Percentiles rank a stretch among this genome's conserved stretches.
Evolutionary conservation across 2,329 filamentous ascomycete species (phyloP).

Genomic region (Neophaeococcomyces mojaviensis): DNA sequence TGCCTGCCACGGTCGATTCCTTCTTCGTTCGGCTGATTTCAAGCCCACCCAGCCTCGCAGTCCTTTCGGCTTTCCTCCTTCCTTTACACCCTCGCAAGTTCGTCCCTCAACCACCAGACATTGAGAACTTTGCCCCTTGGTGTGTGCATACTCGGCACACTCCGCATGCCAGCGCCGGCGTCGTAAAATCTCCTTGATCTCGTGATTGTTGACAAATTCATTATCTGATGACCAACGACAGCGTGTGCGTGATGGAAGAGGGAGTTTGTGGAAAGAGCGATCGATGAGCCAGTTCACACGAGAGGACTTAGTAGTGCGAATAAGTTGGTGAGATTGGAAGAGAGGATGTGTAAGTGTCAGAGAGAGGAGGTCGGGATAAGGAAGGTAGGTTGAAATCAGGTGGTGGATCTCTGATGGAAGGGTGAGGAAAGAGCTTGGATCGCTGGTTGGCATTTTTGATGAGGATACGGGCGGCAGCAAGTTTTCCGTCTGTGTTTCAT

Average conservation of each 20-base stretch:
- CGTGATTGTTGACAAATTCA: slow-evolving; percentile 14
- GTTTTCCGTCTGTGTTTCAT: neutral
- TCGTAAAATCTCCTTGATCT: slow-evolving; percentile 14
- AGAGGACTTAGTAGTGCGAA: slow-evolving; percentile 4
- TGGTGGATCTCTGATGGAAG: slow-evolving; percentile 29
- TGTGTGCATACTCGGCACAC: slow-evolving; percentile 8
- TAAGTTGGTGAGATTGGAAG: slow-evolving; percentile 15
- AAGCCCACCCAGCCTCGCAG: no score
- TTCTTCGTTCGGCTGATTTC: no score
- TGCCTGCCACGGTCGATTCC: no score
- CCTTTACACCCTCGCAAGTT: neutral
- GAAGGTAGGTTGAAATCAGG: slow-evolving; percentile 23
- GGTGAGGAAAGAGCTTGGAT: slow-evolving; percentile 11
- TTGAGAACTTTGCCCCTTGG: neutral
- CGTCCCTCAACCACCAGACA: slow-evolving; percentile 2
- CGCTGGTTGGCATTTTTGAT: neutral
- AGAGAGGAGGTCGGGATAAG: slow-evolving; percentile 23
- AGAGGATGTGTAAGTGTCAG: slow-evolving; percentile 25
- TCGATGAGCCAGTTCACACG: slow-evolving; percentile 6
- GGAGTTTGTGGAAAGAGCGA: slow-evolving; percentile 1
- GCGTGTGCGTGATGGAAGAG: neutral
- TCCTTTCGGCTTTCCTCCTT: no score
- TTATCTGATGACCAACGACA: slow-evolving; percentile 13
- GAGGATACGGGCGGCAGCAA: neutral
- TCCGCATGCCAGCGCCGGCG: slow-evolving; percentile 12